Conservation (phyloP, 2,329 filamentous ascomycete genomes). For the Dryadomyces sulphureus region DNA sequence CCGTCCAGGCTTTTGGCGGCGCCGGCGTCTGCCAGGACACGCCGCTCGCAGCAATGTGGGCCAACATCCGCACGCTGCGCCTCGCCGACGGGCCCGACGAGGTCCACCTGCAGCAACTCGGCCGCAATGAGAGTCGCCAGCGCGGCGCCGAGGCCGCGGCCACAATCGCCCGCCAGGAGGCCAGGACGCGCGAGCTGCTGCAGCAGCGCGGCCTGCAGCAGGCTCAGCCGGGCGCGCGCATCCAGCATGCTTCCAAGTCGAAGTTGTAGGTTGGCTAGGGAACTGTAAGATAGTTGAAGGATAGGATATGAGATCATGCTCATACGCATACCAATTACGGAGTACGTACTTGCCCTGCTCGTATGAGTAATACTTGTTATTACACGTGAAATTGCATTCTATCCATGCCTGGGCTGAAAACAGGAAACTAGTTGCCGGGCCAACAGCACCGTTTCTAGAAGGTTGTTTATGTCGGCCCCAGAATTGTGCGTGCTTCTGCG, state of each 20-base stretch:
- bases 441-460: constrained; percentile 4
- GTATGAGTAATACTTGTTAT: too few relatives aligned
- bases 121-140: constrained; percentile 65
- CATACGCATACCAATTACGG: too few relatives aligned
- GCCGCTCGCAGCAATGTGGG: constrained; percentile 74
- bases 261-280: constrained; percentile 24
- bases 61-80: constrained; percentile 63
- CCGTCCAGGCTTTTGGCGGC: constrained; percentile 82
- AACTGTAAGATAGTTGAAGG: not conserved
- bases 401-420: too few relatives aligned
- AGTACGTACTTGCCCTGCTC: too few relatives aligned
- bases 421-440: constrained; percentile 9
- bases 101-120: constrained; percentile 76
- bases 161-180: constrained; percentile 48
- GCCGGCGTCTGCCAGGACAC: constrained; percentile 91
- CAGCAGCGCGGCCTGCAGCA: constrained; percentile 36
- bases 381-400: too few relatives aligned
- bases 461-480: constrained; percentile 7
- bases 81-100: constrained; percentile 93
- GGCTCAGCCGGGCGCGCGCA: constrained; percentile 36
- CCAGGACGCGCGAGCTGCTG: constrained; percentile 51
- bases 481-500: not conserved
- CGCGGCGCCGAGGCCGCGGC: constrained; percentile 44
- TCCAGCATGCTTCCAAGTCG: constrained; percentile 21
- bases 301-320: too few relatives aligned